Conservation (phyloP, 805 yeast species). For the Teunomyces stri region DNA sequence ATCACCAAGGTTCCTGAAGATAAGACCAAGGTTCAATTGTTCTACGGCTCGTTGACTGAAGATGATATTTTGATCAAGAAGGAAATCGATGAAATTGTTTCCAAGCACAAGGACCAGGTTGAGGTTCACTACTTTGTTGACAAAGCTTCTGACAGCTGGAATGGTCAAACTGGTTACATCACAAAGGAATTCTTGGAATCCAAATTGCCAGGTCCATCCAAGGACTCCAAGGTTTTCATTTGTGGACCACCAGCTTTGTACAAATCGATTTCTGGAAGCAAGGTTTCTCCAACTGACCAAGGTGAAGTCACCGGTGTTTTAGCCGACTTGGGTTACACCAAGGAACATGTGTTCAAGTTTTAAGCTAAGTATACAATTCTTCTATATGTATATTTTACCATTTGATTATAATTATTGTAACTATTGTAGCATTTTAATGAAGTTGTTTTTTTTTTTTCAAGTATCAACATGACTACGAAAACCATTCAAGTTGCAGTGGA, state of each 20-base stretch:
- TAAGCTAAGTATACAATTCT: slow-evolving; percentile 27
- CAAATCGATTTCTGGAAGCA: slow-evolving; percentile 82
- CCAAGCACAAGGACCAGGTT: slow-evolving; percentile 73
- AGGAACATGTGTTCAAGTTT: slow-evolving; percentile 87
- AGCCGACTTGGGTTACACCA: slow-evolving; percentile 82
- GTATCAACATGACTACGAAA: slow-evolving; percentile 6
- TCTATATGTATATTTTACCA: no score
- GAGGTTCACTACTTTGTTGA: slow-evolving; percentile 79
- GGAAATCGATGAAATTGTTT: slow-evolving; percentile 69
- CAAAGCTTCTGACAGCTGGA: slow-evolving; percentile 45
- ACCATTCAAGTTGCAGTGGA: slow-evolving; percentile 58
- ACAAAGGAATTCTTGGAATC: slow-evolving; percentile 66
- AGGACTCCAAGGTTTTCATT: slow-evolving; percentile 66
- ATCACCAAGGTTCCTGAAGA: slow-evolving; percentile 78
- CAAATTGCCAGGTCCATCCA: slow-evolving; percentile 61
- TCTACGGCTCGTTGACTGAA: slow-evolving; percentile 75
- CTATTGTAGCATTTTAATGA: no score
- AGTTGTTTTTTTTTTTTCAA: neutral
- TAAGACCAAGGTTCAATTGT: slow-evolving; percentile 80
- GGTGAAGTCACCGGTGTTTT: slow-evolving; percentile 91
- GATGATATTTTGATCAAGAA: slow-evolving; percentile 78
- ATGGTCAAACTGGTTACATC: slow-evolving; percentile 74
- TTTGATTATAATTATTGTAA: no score
- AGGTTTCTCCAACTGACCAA: slow-evolving; percentile 85
- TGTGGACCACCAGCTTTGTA: slow-evolving; percentile 96